Conservation (phyloP, 148 eudicot genomes). For the Polygonum maritimum region DNA sequence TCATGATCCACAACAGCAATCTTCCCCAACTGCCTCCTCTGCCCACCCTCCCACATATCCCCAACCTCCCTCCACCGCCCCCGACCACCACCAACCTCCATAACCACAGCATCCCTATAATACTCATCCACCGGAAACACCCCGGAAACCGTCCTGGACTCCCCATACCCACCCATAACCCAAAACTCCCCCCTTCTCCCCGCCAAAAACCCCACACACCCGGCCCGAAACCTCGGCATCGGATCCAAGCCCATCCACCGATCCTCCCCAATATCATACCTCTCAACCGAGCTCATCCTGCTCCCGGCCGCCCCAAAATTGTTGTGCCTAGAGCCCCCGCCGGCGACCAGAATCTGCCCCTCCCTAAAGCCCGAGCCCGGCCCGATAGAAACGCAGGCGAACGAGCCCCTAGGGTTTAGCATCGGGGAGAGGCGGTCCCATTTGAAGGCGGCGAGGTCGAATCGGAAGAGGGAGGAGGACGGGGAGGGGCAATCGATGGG, state of each 20-base stretch:
- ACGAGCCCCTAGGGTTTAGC: constrained; percentile 77
- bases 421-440: constrained; percentile 51
- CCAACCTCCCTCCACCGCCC: constrained; percentile 78
- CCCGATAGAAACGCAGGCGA: constrained; percentile 50
- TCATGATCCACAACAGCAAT: constrained; percentile 57
- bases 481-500: constrained; percentile 73
- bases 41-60: constrained; percentile 78
- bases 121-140: constrained; percentile 84
- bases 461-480: constrained; percentile 35
- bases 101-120: constrained; percentile 63
- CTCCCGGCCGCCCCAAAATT: constrained; percentile 86
- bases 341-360: constrained; percentile 65
- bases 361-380: constrained; percentile 5
- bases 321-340: constrained; percentile 82
- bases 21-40: constrained; percentile 61
- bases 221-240: constrained; percentile 70
- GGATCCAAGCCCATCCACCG: constrained; percentile 67
- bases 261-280: constrained; percentile 61
- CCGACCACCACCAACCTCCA: constrained; percentile 31
- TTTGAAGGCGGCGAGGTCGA: constrained; percentile 22
- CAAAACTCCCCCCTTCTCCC: constrained; percentile 53
- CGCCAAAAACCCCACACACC: constrained; percentile 66
- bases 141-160: constrained; percentile 66
- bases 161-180: constrained; percentile 99
- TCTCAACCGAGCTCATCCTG: constrained; percentile 66